Base-by-base conservation (phyloP, 2,329 filamentous ascomycete species). In the Cytospora piceicola region DNA sequence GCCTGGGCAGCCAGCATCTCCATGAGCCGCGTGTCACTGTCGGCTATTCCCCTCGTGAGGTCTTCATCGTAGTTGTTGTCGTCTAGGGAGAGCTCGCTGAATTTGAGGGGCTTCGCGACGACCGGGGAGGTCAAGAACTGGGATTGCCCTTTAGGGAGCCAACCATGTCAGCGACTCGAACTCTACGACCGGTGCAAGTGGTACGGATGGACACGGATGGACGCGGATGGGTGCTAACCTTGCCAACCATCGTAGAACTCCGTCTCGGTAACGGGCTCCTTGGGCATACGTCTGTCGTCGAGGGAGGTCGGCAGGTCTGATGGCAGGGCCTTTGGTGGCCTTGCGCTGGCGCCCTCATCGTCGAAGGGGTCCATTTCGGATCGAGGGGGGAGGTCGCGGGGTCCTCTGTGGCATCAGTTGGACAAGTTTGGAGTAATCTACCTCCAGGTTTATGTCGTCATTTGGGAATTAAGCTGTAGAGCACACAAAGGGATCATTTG, bases 171-270 rank as follows among this genome's bases (percentile, higher is more conserved):
- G 66, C 59, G 11, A 52, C 29, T 14, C 29, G 24, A n/a, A 29
- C 32, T 42, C 30, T 46, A 27, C 36, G n/a, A n/a, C 29, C 24
- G 29, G 30, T 29, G 70, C 63, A 68, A 53, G 51, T 69, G 71
- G 49, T 63, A 32, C 66, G 71, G 64, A 64, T 66, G 63, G 46
- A 55, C 59, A 57, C n/a, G 46, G 46, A 24, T 32, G n/a, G 52
- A 27, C 24, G 51, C 39, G 51, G 52, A 30, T 51, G 22, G 56
- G 56, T 46, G 56, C 81, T 68, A 71, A 83, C 94, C 94, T 89
- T 98, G 93, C 95, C 95, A 99, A 71, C 93, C 95, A 85, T 99
- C 95, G 77, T 98, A 99, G 81, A 97, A 93, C 82, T 98, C 95
- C 51, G 94, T 97, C 82, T 98, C 95, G 49, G 84, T 83, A 64